Conservation (phyloP, 1,284 basidiomycete species). For the Leccinum proliferum region DNA sequence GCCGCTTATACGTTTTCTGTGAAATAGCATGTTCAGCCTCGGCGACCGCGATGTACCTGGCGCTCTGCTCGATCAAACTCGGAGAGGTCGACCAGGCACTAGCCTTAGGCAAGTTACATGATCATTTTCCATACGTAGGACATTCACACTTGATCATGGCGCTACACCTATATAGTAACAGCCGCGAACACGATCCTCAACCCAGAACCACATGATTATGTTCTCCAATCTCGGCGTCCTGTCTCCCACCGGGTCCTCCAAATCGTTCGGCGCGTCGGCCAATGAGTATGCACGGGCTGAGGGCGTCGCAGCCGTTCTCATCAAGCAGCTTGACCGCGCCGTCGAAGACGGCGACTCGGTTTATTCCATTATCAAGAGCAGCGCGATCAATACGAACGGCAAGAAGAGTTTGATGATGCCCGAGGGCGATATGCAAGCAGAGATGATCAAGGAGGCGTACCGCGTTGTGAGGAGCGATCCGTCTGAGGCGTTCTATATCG, state of each 20-base stretch:
- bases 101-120: conserved; percentile 27
- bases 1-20: neutral
- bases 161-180: conserved; percentile 1
- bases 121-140: neutral
- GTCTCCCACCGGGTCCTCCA: conserved; percentile 41
- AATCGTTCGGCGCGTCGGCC: conserved; percentile 44
- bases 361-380: conserved; percentile 27
- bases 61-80: conserved; percentile 36
- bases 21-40: conserved; percentile 25
- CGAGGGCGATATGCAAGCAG: conserved; percentile 28
- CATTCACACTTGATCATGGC: neutral
- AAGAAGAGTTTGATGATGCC: conserved; percentile 26
- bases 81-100: conserved; percentile 47
- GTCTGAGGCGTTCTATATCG: conserved; percentile 41
- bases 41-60: conserved; percentile 43
- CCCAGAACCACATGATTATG: conserved; percentile 20
- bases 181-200: conserved; percentile 23
- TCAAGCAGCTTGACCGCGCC: conserved; percentile 27
- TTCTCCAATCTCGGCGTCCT: conserved; percentile 34
- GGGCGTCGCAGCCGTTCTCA: conserved; percentile 24
- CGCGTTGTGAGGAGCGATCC: conserved; percentile 23
- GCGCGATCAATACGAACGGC: conserved; percentile 27
- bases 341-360: conserved; percentile 21
- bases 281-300: conserved; percentile 37
- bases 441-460: conserved; percentile 27